Conservation (phyloP, 768 basidiomycete species). For the Amylocystis lapponica region DNA sequence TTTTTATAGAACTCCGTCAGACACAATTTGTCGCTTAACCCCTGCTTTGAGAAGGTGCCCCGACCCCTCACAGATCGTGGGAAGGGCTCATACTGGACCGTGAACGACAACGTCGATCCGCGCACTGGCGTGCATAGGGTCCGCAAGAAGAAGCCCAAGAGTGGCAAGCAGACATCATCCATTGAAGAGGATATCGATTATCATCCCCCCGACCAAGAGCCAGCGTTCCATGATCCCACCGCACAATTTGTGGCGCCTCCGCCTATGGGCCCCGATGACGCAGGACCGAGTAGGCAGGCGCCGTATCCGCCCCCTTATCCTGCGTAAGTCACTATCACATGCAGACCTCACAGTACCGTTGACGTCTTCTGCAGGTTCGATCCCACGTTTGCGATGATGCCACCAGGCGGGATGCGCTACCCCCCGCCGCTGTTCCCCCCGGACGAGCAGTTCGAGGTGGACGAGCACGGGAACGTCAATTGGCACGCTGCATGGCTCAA, state of each 20-base stretch:
- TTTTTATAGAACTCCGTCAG: constrained; percentile 77
- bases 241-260: constrained; percentile 49
- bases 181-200: constrained; percentile 54
- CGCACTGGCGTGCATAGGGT: constrained; percentile 86
- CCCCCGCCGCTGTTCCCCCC: constrained; percentile 53
- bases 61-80: constrained; percentile 89
- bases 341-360: constrained; percentile 2
- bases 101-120: constrained; percentile 85
- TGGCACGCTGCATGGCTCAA: constrained; percentile 80
- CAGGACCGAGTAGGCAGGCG: constrained; percentile 49
- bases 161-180: constrained; percentile 30
- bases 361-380: constrained; percentile 49
- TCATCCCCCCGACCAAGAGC: constrained; percentile 37
- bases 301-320: constrained; percentile 61
- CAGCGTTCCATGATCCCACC: constrained; percentile 48
- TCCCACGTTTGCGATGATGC: constrained; percentile 64
- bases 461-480: constrained; percentile 74
- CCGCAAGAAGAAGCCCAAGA: constrained; percentile 80
- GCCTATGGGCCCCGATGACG: constrained; percentile 54
- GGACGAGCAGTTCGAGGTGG: constrained; percentile 64
- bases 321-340: constrained; percentile 2
- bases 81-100: constrained; percentile 90
- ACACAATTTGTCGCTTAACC: constrained; percentile 85
- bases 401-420: constrained; percentile 50
- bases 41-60: constrained; percentile 87